phyloP scores from a whole-genome alignment of 176 grass and related monocot species.

The Neostapfia colusana region DNA sequence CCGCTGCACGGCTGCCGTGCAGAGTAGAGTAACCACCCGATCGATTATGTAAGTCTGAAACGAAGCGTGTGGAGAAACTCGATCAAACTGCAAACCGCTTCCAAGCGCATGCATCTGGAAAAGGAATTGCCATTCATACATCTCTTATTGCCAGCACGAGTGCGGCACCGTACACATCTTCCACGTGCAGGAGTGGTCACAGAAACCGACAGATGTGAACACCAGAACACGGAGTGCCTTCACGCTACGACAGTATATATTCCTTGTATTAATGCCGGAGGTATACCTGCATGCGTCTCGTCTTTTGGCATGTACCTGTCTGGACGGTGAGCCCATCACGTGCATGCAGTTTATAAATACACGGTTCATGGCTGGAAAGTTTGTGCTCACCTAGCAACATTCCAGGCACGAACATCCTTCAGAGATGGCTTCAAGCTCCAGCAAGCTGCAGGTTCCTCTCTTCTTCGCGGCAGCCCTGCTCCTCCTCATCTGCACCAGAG shows the following conservation, averaged over 20 bases:
- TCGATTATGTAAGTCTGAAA: no score
- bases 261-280: not conserved
- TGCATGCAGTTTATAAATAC: conserved; percentile 26
- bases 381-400: conserved; percentile 18
- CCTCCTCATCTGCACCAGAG: conserved; percentile 36
- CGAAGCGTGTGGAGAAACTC: no score
- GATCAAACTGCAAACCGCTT: no score
- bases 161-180: not conserved
- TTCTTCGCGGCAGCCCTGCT: conserved; percentile 43
- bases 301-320: not conserved
- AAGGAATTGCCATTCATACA: not conserved
- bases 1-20: no score
- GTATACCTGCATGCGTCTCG: not conserved
- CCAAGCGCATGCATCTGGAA: not conserved
- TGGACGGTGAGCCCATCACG: not conserved
- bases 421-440: conserved; percentile 41
- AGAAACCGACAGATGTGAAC: conserved; percentile 1
- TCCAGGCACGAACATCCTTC: not conserved
- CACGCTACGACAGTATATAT: not conserved
- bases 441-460: conserved; percentile 6
- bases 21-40: no score
- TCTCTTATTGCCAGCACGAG: not conserved
- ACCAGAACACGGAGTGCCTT: not conserved
- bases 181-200: not conserved
- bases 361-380: not conserved